Evolutionary conservation across 1,284 basidiomycete species (phyloP).

Genomic region (Ceratobasidium sp.): DNA sequence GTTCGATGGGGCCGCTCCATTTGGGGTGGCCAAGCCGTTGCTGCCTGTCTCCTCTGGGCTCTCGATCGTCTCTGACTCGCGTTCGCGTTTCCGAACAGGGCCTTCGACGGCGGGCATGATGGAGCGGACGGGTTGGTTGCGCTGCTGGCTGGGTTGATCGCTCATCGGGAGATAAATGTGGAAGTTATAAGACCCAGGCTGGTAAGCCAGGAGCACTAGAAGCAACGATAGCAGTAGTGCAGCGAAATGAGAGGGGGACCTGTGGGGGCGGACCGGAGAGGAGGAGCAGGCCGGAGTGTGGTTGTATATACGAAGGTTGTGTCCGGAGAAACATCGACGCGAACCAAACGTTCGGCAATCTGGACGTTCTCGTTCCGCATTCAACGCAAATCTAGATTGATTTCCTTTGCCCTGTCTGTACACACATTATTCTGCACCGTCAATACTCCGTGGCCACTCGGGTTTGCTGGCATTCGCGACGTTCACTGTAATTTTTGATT

Average conservation of each 20-base stretch:
- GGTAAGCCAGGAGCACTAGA: no score
- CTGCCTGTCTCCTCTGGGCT: conserved; percentile 24
- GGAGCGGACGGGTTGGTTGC: conserved; percentile 15
- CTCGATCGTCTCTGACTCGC: conserved; percentile 28
- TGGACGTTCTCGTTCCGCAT: no score
- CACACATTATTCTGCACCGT: no score
- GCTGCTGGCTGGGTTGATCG: conserved; percentile 19
- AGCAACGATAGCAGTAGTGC: no score
- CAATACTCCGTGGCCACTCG: no score
- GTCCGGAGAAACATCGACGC: conserved; percentile 7
- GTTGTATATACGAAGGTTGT: conserved; percentile 21
- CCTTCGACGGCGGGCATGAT: conserved; percentile 34
- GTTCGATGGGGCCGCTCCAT: background rate
- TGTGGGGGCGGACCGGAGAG: background rate
- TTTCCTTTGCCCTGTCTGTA: no score
- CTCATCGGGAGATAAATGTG: background rate
- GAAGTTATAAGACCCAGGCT: background rate
- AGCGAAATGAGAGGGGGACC: background rate
- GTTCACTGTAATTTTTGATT: no score
- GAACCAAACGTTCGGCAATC: background rate
- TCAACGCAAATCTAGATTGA: no score
- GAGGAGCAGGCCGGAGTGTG: background rate
- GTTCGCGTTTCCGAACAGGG: conserved; percentile 27
- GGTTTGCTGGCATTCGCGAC: no score
- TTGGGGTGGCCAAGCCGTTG: conserved; percentile 20